Evolutionary conservation across 306 rosid genomes (phyloP), one percentile per base, ranked within the genome.

Genomic region (Ceratonia siliqua): DNA sequence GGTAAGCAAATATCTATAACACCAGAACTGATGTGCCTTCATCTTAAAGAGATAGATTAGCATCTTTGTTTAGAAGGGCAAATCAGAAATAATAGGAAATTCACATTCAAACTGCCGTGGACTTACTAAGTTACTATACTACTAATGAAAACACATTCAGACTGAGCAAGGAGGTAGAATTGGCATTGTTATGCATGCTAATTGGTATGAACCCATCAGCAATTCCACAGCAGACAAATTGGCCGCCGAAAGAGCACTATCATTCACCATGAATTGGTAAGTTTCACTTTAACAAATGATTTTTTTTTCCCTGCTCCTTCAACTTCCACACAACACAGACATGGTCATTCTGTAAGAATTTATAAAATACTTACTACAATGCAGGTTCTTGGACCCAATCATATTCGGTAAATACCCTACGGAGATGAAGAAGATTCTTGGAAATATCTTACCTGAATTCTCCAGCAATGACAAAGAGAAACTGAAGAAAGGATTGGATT

Each of bases 141-240:
- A 62, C 69, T n/a, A 17, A 74, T 32, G 78, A 3, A 22, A 53
- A n/a, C 41, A 61, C 12, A 27, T 85, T 5, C 86, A 88, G 96
- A 49, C 58, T 42, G 72, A 78, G 67, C 97, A 92, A 85, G 85
- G 72, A 24, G 79, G 79, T 12, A 52, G 1, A 52, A 75, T 64
- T 64, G 79, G 79, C 73, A 52, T 74, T 61, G 70, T 49, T n/a
- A 1, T 74, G 14, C 61, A 35, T 36, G 43, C 24, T 61, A 62
- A 74, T 28, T 88, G 92, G 96, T 69, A 8, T 43, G 91, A 90
- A 62, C 86, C 96, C 18, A 65, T 86, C 57, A 86, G 84, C 81
- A 80, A 81, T 77, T 82, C 88, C 38, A 68, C 27, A 2, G 77
- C 75, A 80, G 96, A 90, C 78, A 82, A n/a, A 48, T 46, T 73